phyloP scores from a whole-genome alignment of 2,329 filamentous ascomycete genomes.

The Cercospora janseana region DNA sequence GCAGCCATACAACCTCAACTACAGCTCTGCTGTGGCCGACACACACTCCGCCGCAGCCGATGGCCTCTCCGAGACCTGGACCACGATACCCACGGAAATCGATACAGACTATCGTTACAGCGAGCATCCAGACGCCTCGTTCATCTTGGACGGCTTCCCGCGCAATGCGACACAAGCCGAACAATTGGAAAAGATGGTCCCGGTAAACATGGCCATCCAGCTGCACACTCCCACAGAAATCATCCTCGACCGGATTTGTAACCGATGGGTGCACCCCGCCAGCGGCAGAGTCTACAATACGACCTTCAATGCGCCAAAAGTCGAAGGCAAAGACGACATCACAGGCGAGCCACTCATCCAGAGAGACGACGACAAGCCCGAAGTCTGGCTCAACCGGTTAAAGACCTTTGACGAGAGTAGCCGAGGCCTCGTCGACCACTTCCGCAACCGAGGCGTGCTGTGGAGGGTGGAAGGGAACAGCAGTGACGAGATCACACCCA shows the following conservation, averaged over 20 bases:
- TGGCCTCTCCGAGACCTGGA: conserved; percentile 38
- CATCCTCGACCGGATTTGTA: conserved; percentile 84
- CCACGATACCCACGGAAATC: conserved; percentile 39
- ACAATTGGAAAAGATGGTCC: conserved; percentile 74
- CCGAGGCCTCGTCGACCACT: conserved; percentile 81
- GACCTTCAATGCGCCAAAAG: conserved; percentile 80
- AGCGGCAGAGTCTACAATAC: conserved; percentile 95
- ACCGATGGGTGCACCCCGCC: conserved; percentile 88
- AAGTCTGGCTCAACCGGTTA: conserved; percentile 78
- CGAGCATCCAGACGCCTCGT: conserved; percentile 75
- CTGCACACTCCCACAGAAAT: conserved; percentile 81
- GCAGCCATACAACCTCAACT: conserved; percentile 48
- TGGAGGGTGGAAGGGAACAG: conserved; percentile 84
- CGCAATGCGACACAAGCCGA: conserved; percentile 78
- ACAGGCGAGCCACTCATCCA: conserved; percentile 85
- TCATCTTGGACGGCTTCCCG: conserved; percentile 94
- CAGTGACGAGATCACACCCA: conserved; percentile 93
- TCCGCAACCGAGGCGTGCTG: conserved; percentile 76
- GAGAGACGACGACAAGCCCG: conserved; percentile 79
- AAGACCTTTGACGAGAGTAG: conserved; percentile 85
- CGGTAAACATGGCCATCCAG: conserved; percentile 92
- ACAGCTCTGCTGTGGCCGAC: conserved; percentile 35
- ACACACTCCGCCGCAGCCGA: conserved; percentile 23
- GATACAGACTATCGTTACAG: conserved; percentile 49
- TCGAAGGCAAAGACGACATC: conserved; percentile 78